phyloP scores from a whole-genome alignment of 345 rosid genomes.

The Bruguiera sexangula region DNA sequence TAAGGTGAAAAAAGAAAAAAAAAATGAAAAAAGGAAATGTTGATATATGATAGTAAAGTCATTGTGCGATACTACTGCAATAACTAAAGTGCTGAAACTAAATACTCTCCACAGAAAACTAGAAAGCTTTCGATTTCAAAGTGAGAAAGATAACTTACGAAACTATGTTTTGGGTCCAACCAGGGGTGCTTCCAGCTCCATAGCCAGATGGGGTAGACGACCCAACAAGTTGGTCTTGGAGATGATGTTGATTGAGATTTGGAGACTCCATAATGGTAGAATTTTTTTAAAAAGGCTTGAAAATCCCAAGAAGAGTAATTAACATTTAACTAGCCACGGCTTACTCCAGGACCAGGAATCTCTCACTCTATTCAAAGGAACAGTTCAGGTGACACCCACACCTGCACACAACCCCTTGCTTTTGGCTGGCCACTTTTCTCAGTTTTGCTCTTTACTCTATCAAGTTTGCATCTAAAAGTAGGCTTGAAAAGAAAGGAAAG shows the following conservation, averaged over 20 bases:
- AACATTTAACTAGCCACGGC: slow-evolving; percentile 23
- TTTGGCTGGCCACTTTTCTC: slow-evolving; percentile 36
- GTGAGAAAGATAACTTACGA: slow-evolving; percentile 42
- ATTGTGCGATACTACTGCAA: not conserved
- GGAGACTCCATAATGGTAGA: slow-evolving; percentile 57
- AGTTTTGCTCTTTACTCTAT: slow-evolving; percentile 39
- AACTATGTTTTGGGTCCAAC: slow-evolving; percentile 52
- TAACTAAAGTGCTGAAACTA: not conserved
- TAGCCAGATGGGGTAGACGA: slow-evolving; percentile 53
- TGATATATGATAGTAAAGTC: slow-evolving; percentile 8
- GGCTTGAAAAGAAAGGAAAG: slow-evolving; percentile 44
- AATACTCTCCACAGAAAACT: not conserved
- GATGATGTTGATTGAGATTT: slow-evolving; percentile 62
- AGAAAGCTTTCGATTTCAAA: slow-evolving; percentile 1
- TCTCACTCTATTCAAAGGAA: slow-evolving; percentile 40
- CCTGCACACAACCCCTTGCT: slow-evolving; percentile 31
- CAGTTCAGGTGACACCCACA: slow-evolving; percentile 52
- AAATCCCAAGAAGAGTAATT: slow-evolving; percentile 66
- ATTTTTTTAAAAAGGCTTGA: slow-evolving; percentile 39
- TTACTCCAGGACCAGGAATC: slow-evolving; percentile 31
- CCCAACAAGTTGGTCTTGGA: slow-evolving; percentile 46
- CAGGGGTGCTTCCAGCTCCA: slow-evolving; percentile 51
- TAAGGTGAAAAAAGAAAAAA: not conserved
- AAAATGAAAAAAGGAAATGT: not conserved
- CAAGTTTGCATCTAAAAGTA: slow-evolving; percentile 50